phyloP scores from a whole-genome alignment of 176 grass and related monocot species.

The Cenchrus purpureus region DNA sequence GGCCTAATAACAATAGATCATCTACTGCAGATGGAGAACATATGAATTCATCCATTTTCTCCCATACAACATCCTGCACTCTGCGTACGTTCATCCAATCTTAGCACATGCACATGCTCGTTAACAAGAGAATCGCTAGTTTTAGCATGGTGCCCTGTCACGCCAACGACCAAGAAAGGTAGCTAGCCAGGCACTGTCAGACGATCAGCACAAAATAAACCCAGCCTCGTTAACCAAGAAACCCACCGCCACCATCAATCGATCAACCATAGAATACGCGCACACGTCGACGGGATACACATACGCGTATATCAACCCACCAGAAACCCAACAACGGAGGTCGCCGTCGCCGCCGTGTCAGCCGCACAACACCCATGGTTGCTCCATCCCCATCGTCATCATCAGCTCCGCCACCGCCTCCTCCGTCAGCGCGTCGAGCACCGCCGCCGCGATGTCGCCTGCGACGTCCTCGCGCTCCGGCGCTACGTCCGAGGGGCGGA shows the following conservation, averaged over 20 bases:
- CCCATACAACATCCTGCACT: neutral
- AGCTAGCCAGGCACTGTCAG: neutral
- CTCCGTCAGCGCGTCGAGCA: conserved; percentile 47
- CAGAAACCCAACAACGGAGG: conserved; percentile 9
- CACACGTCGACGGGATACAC: neutral
- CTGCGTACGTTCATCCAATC: neutral
- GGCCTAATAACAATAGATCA: too few relatives aligned
- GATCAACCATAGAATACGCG: conserved; percentile 9
- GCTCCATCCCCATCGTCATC: neutral
- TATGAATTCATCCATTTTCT: too few relatives aligned
- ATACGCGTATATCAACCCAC: neutral
- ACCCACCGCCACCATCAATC: neutral
- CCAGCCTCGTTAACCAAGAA: neutral
- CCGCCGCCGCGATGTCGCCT: neutral
- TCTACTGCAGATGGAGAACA: too few relatives aligned
- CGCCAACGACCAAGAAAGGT: neutral
- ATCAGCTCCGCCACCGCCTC: conserved; percentile 36
- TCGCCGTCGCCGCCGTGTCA: conserved; percentile 4
- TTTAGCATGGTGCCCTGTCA: neutral
- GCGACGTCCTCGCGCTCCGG: conserved; percentile 1
- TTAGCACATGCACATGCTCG: neutral
- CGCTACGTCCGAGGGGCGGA: neutral
- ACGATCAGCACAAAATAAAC: neutral
- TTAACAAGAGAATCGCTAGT: too few relatives aligned
- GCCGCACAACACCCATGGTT: neutral